Evolutionary conservation across 2,329 filamentous ascomycete genomes (phyloP).

Genomic region (Exophiala sideris): DNA sequence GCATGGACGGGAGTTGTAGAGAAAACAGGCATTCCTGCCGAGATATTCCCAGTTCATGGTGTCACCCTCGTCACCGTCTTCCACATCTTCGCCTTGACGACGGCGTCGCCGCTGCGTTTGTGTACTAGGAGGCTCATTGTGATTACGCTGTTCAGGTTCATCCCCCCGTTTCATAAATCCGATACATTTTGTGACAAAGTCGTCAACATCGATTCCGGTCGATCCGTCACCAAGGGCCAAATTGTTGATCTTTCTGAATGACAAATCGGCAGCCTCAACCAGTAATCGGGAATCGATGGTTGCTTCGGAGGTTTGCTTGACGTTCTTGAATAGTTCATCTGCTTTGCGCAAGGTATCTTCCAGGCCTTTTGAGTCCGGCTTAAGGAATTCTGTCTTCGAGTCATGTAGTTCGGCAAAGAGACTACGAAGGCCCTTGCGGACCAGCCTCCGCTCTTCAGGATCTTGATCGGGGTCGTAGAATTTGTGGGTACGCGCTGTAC

Average conservation of each 20-base stretch:
- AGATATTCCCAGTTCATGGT: constrained; percentile 83
- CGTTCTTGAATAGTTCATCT: constrained; percentile 62
- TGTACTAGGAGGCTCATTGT: constrained; percentile 27
- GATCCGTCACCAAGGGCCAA: constrained; percentile 69
- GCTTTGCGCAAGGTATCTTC: constrained; percentile 63
- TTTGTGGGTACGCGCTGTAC: constrained; percentile 33
- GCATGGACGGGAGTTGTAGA: constrained; percentile 68
- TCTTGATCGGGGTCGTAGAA: constrained; percentile 82
- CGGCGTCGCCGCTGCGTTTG: constrained; percentile 42
- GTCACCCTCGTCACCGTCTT: constrained; percentile 65
- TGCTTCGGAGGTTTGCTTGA: constrained; percentile 87
- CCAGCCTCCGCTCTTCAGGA: constrained; percentile 64
- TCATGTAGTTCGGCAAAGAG: constrained; percentile 61
- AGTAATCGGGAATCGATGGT: constrained; percentile 85
- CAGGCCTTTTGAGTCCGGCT: constrained; percentile 62
- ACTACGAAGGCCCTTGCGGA: constrained; percentile 68
- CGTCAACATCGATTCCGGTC: constrained; percentile 80
- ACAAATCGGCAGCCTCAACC: constrained; percentile 74
- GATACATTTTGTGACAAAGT: constrained; percentile 87
- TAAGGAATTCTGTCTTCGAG: constrained; percentile 65
- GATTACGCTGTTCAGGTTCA: constrained; percentile 32
- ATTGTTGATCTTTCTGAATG: constrained; percentile 71
- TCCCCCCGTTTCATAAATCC: constrained; percentile 74
- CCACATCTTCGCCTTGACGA: constrained; percentile 60
- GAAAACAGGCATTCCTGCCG: constrained; percentile 72